Conservation (phyloP, 1,139 yeast species). For the Yamadazyma friedrichii region DNA sequence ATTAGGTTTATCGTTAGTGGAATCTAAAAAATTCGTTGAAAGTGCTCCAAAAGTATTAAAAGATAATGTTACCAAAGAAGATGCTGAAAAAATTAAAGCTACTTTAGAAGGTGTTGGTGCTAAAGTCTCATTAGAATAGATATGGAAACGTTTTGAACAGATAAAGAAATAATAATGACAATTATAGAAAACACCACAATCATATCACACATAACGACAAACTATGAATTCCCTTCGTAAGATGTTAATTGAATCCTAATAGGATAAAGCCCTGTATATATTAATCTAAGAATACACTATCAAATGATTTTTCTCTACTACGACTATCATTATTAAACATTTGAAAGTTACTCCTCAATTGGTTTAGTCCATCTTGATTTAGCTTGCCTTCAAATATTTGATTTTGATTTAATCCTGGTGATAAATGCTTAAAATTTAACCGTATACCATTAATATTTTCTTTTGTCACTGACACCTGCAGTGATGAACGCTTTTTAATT, state of each 20-base stretch:
- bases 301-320: slow-evolving; percentile 2
- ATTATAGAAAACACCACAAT: slow-evolving; percentile 46
- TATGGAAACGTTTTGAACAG: background rate
- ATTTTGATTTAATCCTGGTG: slow-evolving; percentile 1
- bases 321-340: background rate
- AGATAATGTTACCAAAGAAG: slow-evolving; percentile 85
- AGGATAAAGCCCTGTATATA: slow-evolving; percentile 20
- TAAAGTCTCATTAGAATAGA: slow-evolving; percentile 80
- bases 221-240: too few species aligned
- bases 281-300: slow-evolving; percentile 9
- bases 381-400: background rate
- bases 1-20: slow-evolving; percentile 90
- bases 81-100: slow-evolving; percentile 88
- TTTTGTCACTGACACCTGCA: slow-evolving; percentile 12
- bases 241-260: too few species aligned
- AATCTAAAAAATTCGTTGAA: slow-evolving; percentile 96
- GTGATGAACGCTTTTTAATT: slow-evolving; percentile 3
- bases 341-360: slow-evolving; percentile 1
- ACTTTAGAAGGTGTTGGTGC: slow-evolving; percentile 95
- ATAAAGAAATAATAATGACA: too few species aligned
- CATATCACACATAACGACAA: slow-evolving; percentile 56
- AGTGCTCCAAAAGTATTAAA: slow-evolving; percentile 92
- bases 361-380: slow-evolving; percentile 1
- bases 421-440: slow-evolving; percentile 1
- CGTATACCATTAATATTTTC: slow-evolving; percentile 14